A percentile compares a stretch with the other conserved stretches of the same genome.
These are phyloP conservation scores for bread wheat (Triticum aestivum) DNA, from an alignment of 176 grass and related monocot species.

Conservation along the genomic window DNA sequence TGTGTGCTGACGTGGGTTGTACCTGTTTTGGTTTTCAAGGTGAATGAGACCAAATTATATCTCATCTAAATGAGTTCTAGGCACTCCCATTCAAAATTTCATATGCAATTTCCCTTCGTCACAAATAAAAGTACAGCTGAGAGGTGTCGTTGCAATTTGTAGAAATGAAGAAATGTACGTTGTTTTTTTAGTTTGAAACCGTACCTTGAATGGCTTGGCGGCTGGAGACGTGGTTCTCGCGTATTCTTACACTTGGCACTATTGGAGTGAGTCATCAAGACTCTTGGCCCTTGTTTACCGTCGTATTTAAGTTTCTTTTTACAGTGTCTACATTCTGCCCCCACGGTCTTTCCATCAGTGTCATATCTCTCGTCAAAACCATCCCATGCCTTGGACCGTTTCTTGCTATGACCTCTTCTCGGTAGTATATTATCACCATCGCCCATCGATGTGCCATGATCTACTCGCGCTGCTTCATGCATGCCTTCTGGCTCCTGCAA, in stretches of 20 bases:
- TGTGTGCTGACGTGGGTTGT: no score
- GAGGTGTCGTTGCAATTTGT: no score
- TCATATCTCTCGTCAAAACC: background rate
- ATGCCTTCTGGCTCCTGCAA: background rate
- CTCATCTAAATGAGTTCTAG: no score
- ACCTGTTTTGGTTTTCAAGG: no score
- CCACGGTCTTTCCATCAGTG: background rate
- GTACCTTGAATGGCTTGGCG: background rate
- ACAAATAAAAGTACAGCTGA: no score
- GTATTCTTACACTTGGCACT: background rate
- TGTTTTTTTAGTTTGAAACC: no score
- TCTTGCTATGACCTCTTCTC: background rate
- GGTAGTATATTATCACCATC: background rate
- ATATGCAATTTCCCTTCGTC: no score
- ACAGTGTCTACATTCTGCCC: background rate
- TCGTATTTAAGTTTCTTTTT: background rate
- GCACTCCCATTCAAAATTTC: no score
- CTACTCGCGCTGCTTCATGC: background rate
- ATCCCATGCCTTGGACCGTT: no score
- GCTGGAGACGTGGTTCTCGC: background rate
- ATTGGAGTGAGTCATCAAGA: background rate
- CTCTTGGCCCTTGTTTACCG: background rate
- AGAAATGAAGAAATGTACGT: no score
- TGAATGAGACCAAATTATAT: no score
- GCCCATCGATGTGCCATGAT: background rate